Evolutionary conservation across 2,329 filamentous ascomycete genomes (phyloP).

Genomic region (Botryotinia calthae): DNA sequence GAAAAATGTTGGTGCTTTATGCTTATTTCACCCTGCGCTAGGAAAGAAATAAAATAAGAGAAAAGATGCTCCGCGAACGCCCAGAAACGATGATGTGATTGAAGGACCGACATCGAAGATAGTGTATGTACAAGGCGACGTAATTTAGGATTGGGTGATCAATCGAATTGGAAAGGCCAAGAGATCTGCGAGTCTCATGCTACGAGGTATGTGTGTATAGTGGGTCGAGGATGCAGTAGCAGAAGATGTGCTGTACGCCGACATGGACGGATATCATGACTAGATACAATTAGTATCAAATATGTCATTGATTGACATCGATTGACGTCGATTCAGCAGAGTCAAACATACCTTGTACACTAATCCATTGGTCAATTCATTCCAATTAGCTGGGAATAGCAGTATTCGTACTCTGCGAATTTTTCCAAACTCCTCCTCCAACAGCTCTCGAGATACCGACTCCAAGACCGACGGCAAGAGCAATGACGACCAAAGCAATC

Average conservation of each 20-base stretch:
- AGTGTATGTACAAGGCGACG: constrained; percentile 15
- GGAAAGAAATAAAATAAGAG: constrained; percentile 20
- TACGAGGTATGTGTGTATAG: not conserved
- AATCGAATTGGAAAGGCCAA: not conserved
- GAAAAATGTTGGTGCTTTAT: constrained; percentile 8
- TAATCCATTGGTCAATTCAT: not conserved
- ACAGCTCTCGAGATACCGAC: constrained; percentile 61
- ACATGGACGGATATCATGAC: not conserved
- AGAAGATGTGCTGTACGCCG: not conserved
- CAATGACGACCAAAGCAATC: constrained; percentile 52
- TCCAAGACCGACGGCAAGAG: constrained; percentile 54
- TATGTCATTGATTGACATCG: not conserved
- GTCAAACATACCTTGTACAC: constrained; percentile 9
- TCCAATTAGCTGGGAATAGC: constrained; percentile 11
- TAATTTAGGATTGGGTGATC: constrained; percentile 1
- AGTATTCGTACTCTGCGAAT: constrained; percentile 27
- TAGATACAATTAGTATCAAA: constrained; percentile 3
- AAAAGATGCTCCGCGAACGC: constrained; percentile 14
- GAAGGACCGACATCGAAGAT: not conserved
- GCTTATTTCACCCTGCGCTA: constrained; percentile 22
- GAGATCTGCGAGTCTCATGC: not conserved
- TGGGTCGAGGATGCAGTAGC: not conserved
- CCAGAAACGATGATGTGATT: constrained; percentile 1
- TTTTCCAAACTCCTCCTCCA: constrained; percentile 57
- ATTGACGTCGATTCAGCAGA: not conserved